Conservation (phyloP, 768 basidiomycete genomes). For the Cystobasidium onofrii region DNA sequence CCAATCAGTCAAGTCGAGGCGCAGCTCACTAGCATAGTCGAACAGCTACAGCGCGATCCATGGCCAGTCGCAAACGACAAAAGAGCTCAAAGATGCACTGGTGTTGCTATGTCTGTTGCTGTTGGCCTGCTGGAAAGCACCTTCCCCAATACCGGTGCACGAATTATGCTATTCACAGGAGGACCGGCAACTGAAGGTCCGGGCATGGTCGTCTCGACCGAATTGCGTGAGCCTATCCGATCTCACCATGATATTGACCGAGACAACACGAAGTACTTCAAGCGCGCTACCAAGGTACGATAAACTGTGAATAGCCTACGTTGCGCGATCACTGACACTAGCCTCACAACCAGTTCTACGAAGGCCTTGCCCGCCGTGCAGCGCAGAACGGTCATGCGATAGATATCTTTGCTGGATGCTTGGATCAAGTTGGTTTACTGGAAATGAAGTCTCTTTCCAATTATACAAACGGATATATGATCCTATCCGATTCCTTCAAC, state of each 20-base stretch:
- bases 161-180: slow-evolving; percentile 92
- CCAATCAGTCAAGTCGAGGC: slow-evolving; percentile 90
- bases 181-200: slow-evolving; percentile 95
- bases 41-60: slow-evolving; percentile 76
- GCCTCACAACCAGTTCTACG: slow-evolving; percentile 65
- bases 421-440: slow-evolving; percentile 92
- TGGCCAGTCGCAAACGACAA: slow-evolving; percentile 97
- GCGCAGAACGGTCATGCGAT: slow-evolving; percentile 91
- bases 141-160: slow-evolving; percentile 89
- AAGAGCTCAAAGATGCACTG: slow-evolving; percentile 85
- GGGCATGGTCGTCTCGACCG: slow-evolving; percentile 89
- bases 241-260: slow-evolving; percentile 98
- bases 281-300: slow-evolving; percentile 83
- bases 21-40: slow-evolving; percentile 86
- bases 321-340: background rate
- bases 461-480: slow-evolving; percentile 91
- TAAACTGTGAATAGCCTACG: background rate
- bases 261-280: slow-evolving; percentile 93
- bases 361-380: slow-evolving; percentile 80
- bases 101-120: slow-evolving; percentile 86
- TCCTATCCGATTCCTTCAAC: slow-evolving; percentile 90
- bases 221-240: slow-evolving; percentile 91
- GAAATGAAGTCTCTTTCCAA: slow-evolving; percentile 97
- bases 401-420: slow-evolving; percentile 90
- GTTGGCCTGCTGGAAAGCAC: slow-evolving; percentile 87